Percentiles rank a stretch among this genome's conserved stretches.
Conservation (phyloP, 768 basidiomycete species). For the Podaxis carcinomalis region DNA sequence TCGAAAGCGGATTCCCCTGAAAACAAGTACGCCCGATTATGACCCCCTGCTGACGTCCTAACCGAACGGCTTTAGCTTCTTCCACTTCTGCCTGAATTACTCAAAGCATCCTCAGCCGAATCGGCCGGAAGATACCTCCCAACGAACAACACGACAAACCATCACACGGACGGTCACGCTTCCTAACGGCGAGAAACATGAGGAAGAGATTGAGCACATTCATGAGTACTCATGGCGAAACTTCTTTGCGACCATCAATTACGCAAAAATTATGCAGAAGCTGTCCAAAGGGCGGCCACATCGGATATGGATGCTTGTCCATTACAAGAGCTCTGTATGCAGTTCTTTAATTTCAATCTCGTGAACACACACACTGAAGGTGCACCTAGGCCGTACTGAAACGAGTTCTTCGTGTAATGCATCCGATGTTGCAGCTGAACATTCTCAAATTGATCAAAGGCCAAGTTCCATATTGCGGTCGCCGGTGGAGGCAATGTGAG, state of each 20-base stretch:
- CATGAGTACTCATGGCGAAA: constrained; percentile 97
- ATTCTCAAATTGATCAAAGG: constrained; percentile 97
- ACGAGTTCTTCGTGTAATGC: constrained; percentile 88
- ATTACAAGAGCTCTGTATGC: constrained; percentile 95
- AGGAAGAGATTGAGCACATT: constrained; percentile 89
- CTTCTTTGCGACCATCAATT: constrained; percentile 96
- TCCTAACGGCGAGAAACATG: constrained; percentile 70
- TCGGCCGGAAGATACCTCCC: constrained; percentile 63
- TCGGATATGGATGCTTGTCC: constrained; percentile 92
- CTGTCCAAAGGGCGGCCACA: constrained; percentile 92
- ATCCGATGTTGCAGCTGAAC: constrained; percentile 91
- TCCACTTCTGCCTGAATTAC: constrained; percentile 88
- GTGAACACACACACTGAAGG: not conserved
- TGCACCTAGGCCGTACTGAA: constrained; percentile 82
- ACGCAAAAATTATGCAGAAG: constrained; percentile 97
- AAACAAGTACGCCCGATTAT: constrained; percentile 53
- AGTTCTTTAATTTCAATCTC: not conserved
- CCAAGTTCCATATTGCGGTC: constrained; percentile 96
- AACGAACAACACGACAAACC: constrained; percentile 55
- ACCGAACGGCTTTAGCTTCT: constrained; percentile 66
- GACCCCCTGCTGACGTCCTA: not conserved
- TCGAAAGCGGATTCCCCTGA: constrained; percentile 86
- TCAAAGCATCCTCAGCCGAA: constrained; percentile 58
- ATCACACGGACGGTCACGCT: constrained; percentile 51
- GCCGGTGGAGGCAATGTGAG: constrained; percentile 97